Conservation (phyloP, 2,329 filamentous ascomycete genomes). For the Colletotrichum sublineola region DNA sequence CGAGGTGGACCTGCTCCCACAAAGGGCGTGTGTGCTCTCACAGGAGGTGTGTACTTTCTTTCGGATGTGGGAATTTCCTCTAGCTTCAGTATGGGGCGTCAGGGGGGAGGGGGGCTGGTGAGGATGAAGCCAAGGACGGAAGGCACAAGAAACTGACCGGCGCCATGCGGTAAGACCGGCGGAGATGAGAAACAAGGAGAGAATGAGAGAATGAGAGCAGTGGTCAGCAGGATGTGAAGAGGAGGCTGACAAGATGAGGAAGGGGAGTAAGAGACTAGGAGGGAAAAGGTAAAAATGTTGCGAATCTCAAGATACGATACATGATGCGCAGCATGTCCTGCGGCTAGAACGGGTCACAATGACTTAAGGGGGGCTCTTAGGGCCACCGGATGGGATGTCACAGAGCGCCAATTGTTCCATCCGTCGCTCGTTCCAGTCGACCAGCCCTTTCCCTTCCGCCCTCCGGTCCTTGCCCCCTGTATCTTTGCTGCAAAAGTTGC, state of each 20-base stretch:
- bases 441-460: not conserved
- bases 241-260: not conserved
- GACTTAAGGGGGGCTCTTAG: too few relatives aligned
- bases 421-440: slow-evolving; percentile 1
- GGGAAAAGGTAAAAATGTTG: slow-evolving; percentile 1
- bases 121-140: not conserved
- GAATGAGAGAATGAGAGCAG: not conserved
- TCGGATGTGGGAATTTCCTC: not conserved
- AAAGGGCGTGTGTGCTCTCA: not conserved
- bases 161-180: slow-evolving; percentile 39
- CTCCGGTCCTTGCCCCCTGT: slow-evolving; percentile 11
- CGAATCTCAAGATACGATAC: not conserved
- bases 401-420: not conserved
- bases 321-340: not conserved
- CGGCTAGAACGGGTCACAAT: not conserved
- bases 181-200: slow-evolving; percentile 9
- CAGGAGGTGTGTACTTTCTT: slow-evolving; percentile 1
- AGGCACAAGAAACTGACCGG: slow-evolving; percentile 12
- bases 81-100: not conserved
- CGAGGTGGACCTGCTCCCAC: not conserved
- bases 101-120: not conserved
- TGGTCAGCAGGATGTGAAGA: not conserved
- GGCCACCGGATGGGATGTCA: not conserved
- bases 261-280: not conserved
- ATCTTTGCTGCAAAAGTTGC: not conserved